These are phyloP conservation scores for Neonectria sp. DNA, from an alignment of 2,329 filamentous ascomycete genomes.

Conservation along the genomic window DNA sequence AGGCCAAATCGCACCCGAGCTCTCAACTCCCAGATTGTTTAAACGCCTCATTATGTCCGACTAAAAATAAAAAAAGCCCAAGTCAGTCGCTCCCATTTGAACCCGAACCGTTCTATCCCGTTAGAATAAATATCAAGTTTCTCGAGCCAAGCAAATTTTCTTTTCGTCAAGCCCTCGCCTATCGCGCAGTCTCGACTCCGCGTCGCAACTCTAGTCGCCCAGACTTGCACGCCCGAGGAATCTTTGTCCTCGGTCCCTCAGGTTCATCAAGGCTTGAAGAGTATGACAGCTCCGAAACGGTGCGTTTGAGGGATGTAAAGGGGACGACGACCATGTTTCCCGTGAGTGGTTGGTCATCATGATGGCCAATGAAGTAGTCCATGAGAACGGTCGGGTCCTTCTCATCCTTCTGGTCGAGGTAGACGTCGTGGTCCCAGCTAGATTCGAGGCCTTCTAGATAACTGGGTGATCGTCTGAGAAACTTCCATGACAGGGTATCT, in stretches of 20 bases:
- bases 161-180: neutral
- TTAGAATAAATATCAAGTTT: conserved; percentile 26
- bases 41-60: conserved; percentile 30
- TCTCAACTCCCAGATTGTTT: conserved; percentile 28
- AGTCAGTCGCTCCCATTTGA: conserved; percentile 24
- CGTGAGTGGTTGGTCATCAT: conserved; percentile 41
- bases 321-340: conserved; percentile 42
- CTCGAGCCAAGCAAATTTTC: conserved; percentile 15
- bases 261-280: conserved; percentile 51
- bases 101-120: conserved; percentile 25
- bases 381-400: conserved; percentile 39
- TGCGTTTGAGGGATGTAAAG: conserved; percentile 63
- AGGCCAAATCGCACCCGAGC: conserved; percentile 22
- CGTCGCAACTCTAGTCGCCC: conserved; percentile 57
- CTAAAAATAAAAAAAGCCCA: conserved; percentile 12
- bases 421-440: conserved; percentile 67
- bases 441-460: conserved; percentile 68
- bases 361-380: conserved; percentile 32
- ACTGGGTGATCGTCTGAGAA: conserved; percentile 62
- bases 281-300: conserved; percentile 68
- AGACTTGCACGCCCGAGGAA: conserved; percentile 58
- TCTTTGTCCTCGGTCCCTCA: conserved; percentile 55
- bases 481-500: conserved; percentile 70
- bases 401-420: conserved; percentile 61
- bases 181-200: conserved; percentile 45